Conservation (phyloP, 768 basidiomycete genomes). For the Rhodotorula taiwanensis region DNA sequence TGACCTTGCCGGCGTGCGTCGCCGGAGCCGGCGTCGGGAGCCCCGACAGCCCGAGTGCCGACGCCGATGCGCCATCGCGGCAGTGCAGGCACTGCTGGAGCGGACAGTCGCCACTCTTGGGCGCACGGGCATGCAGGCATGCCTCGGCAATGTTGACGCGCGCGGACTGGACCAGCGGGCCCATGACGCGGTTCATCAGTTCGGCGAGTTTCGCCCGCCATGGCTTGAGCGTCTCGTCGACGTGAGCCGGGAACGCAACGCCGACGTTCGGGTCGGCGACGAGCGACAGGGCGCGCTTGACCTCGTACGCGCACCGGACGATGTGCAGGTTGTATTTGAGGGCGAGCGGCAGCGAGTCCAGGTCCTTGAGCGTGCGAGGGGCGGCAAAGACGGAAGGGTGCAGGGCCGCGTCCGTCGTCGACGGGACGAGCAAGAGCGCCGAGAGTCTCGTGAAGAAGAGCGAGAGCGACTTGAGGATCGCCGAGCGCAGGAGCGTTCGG, state of each 20-base stretch:
- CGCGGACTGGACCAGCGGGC: slow-evolving; percentile 32
- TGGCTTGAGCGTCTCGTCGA: slow-evolving; percentile 38
- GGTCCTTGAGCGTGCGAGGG: slow-evolving; percentile 20
- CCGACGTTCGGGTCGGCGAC: slow-evolving; percentile 17
- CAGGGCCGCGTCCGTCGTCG: slow-evolving; percentile 12
- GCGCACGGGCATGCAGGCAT: background rate
- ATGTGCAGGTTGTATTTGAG: slow-evolving; percentile 38
- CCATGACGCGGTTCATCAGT: slow-evolving; percentile 37
- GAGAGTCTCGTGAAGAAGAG: slow-evolving; percentile 41
- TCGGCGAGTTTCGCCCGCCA: slow-evolving; percentile 39
- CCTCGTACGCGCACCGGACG: slow-evolving; percentile 36
- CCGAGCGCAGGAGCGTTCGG: slow-evolving; percentile 39
- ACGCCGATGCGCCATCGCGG: background rate
- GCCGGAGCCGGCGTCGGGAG: background rate
- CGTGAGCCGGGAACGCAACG: slow-evolving; percentile 26
- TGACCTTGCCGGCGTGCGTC: background rate
- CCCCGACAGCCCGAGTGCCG: slow-evolving; percentile 10
- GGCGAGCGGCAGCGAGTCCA: slow-evolving; percentile 29
- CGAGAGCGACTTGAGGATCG: slow-evolving; percentile 38
- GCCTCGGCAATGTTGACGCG: slow-evolving; percentile 20
- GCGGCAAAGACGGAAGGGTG: slow-evolving; percentile 1
- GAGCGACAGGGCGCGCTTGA: slow-evolving; percentile 26
- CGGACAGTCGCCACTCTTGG: background rate
- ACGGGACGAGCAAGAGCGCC: slow-evolving; percentile 32
- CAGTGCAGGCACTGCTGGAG: background rate